Conservation (phyloP, 2,329 filamentous ascomycete genomes). For the Calonectria crousiana region DNA sequence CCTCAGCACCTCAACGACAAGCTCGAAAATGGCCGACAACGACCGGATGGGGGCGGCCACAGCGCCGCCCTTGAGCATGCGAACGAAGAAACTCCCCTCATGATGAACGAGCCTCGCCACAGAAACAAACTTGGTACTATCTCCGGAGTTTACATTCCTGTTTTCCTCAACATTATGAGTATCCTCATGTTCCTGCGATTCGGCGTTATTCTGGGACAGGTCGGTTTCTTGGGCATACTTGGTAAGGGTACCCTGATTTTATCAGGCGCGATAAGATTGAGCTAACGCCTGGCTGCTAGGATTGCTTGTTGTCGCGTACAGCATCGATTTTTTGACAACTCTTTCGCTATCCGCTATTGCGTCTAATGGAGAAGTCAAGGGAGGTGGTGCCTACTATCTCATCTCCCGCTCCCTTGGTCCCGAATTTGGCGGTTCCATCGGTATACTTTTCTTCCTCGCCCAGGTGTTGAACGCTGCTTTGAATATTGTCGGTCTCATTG, state of each 20-base stretch:
- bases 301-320: constrained; percentile 80
- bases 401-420: constrained; percentile 88
- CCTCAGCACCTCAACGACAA: constrained; percentile 34
- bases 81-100: constrained; percentile 36
- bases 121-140: constrained; percentile 79
- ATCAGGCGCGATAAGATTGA: not conserved
- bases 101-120: constrained; percentile 51
- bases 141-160: constrained; percentile 86
- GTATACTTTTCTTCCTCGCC: constrained; percentile 91
- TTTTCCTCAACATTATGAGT: constrained; percentile 88
- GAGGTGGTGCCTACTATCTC: constrained; percentile 89
- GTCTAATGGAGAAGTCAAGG: constrained; percentile 89
- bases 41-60: constrained; percentile 21
- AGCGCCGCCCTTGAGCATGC: constrained; percentile 25
- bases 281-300: constrained; percentile 55
- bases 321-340: constrained; percentile 85
- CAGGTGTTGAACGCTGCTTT: constrained; percentile 88
- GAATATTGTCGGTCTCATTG: constrained; percentile 88
- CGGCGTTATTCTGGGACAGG: constrained; percentile 84
- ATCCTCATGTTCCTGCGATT: constrained; percentile 95
- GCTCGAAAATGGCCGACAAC: constrained; percentile 22
- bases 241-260: constrained; percentile 60
- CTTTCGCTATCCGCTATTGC: constrained; percentile 91
- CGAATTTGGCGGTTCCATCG: constrained; percentile 90
- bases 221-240: constrained; percentile 83